Evolutionary conservation across 345 rosid genomes (phyloP).

Genomic region (Hibiscus trionum): DNA sequence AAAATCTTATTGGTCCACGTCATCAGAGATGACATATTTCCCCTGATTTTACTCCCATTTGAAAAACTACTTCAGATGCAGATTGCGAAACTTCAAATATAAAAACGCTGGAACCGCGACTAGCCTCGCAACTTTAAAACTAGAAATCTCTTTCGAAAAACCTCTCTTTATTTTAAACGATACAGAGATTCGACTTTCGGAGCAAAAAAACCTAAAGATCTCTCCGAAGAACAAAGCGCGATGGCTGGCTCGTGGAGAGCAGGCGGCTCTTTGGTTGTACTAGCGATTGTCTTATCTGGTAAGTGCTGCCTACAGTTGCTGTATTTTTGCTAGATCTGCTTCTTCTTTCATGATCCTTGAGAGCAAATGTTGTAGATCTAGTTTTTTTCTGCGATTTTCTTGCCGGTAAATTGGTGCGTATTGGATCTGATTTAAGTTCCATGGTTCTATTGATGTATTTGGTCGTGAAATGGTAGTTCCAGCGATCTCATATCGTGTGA

Average conservation of each 20-base stretch:
- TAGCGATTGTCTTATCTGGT: constrained; percentile 53
- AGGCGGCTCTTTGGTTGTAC: constrained; percentile 34
- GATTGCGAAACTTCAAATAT: background rate
- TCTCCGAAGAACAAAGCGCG: background rate
- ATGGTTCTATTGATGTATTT: background rate
- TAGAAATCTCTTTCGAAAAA: background rate
- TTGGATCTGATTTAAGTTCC: constrained; percentile 14
- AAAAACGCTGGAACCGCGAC: background rate
- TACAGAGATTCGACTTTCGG: background rate
- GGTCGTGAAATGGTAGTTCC: background rate
- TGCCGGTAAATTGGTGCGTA: background rate
- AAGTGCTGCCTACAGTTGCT: constrained; percentile 15
- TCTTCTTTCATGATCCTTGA: background rate
- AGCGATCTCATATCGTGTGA: background rate
- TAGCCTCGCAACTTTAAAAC: background rate
- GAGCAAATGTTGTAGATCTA: background rate
- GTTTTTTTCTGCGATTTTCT: background rate
- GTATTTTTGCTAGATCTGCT: constrained; percentile 10
- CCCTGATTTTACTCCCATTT: background rate
- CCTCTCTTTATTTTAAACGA: background rate
- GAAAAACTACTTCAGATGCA: background rate
- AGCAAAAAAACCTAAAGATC: background rate
- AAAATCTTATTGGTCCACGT: constrained; percentile 54
- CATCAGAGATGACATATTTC: constrained; percentile 36
- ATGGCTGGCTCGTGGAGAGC: constrained; percentile 61